Evolutionary conservation across 1,139 yeast species (phyloP).

Genomic region (Debaryomycetaceae sp.): DNA sequence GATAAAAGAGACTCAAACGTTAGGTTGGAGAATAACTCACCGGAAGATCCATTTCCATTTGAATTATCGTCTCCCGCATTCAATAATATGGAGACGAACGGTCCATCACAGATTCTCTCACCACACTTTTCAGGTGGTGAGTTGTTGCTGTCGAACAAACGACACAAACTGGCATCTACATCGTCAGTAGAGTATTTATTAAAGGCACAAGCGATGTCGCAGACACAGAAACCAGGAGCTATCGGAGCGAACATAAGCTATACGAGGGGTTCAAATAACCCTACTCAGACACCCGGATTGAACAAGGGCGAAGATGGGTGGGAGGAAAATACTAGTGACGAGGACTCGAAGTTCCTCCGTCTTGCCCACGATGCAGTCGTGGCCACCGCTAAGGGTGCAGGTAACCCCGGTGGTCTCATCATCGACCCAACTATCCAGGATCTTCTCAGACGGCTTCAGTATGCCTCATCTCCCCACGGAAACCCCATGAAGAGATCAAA

Average conservation of each 20-base stretch:
- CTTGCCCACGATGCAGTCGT: slow-evolving; percentile 46
- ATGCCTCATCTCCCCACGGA: slow-evolving; percentile 53
- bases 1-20: not conserved
- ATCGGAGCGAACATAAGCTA: slow-evolving; percentile 11
- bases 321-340: slow-evolving; percentile 18
- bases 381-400: slow-evolving; percentile 39
- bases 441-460: slow-evolving; percentile 47
- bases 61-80: not conserved
- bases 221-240: slow-evolving; percentile 3
- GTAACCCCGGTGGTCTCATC: slow-evolving; percentile 15
- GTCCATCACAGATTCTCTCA: not conserved
- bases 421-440: slow-evolving; percentile 58
- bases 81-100: not conserved
- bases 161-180: not conserved
- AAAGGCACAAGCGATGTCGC: not conserved
- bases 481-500: slow-evolving; percentile 40
- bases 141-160: not conserved
- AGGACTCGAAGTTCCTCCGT: slow-evolving; percentile 39
- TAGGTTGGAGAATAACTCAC: not conserved
- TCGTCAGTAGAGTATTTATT: not conserved
- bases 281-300: not conserved
- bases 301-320: not conserved
- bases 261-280: slow-evolving; percentile 6
- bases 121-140: not conserved
- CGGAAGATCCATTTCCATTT: not conserved